Evolutionary conservation across 2,329 filamentous ascomycete species (phyloP), one percentile per base, ranked within the genome.

Genomic region (Trematosphaeria pertusa): DNA sequence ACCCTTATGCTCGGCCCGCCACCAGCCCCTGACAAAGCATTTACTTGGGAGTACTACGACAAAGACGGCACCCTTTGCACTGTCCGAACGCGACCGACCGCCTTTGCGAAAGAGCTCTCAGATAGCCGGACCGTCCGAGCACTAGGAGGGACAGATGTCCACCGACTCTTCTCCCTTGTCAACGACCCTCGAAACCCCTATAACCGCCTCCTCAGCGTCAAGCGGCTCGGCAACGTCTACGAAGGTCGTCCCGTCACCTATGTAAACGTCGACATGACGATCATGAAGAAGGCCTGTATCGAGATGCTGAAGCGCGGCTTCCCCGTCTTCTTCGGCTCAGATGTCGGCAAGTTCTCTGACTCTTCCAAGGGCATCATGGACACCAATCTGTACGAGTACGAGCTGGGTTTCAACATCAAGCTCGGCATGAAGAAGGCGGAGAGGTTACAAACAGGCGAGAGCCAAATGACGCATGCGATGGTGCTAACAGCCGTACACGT

Each of bases 391-490:
- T 84, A 87, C 62, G 87, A 94, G 71, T 94, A 93, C 71, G 82
- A 88, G 59, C 81, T 95, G 1, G 91, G 89, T n/a, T 91, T 96
- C 73, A 89, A 91, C 61, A 80, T 91, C 50, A 80, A 78, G 44
- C 79, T 93, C 7, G 84, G 83, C 14, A 81, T 95, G 81, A 83
- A 77, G 62, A 96, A 96, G 73, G 87, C 87, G 1, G 82, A 90
- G 61, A 78, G 91, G 3, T 75, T 96, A 35, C 77, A 82, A 60
- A 87, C 86, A 0, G 85, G 88, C 9, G 91, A 95, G 73, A 87
- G 83, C 43, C 80, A 83, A 39, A 95, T 96, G 91, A 96, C 91
- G 1, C 91, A 96, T 63, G 91, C 91, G 4, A 96, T 96, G 91
- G 89, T 95, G 0, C 73, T 96, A 52, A 96, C 90, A 2, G 91